A percentile compares a stretch with the other conserved stretches of the same genome.
Evolutionary conservation across 139 green algal genomes (phyloP).

Genomic region (Chlamydomonas sphaeroides): DNA sequence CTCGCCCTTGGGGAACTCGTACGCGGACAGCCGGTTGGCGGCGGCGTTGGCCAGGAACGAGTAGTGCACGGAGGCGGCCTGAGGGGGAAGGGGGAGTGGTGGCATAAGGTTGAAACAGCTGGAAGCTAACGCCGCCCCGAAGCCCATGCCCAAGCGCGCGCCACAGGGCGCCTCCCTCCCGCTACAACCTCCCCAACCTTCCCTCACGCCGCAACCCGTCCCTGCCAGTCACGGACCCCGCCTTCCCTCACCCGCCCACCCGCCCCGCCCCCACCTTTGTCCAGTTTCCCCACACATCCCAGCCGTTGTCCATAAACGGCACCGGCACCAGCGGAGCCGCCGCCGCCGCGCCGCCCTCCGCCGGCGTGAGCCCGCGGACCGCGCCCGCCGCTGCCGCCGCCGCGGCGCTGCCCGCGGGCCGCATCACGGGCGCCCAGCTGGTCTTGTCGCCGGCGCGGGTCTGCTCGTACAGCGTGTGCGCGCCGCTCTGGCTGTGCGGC

Average conservation of each 20-base stretch:
- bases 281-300: slow-evolving; percentile 39
- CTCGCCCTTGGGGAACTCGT: slow-evolving; percentile 22
- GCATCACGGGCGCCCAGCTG: slow-evolving; percentile 28
- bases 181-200: too few species aligned
- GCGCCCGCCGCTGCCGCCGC: too few species aligned
- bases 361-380: neutral
- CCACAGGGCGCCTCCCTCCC: too few species aligned
- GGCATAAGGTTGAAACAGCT: too few species aligned
- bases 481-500: slow-evolving; percentile 27
- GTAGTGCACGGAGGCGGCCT: slow-evolving; percentile 37
- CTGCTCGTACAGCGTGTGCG: slow-evolving; percentile 22
- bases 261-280: too few species aligned
- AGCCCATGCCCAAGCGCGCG: too few species aligned
- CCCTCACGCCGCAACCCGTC: too few species aligned
- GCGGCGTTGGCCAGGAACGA: slow-evolving; percentile 32
- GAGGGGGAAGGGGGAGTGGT: too few species aligned
- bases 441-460: neutral
- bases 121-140: too few species aligned
- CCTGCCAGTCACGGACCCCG: too few species aligned
- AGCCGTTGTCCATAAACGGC: slow-evolving; percentile 33
- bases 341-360: too few species aligned
- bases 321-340: neutral
- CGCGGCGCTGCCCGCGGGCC: neutral
- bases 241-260: too few species aligned
- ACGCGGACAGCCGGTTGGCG: neutral